A percentile compares a stretch with the other conserved stretches of the same genome.
phyloP scores from a whole-genome alignment of 2,329 filamentous ascomycete species.

The Triangularia verruculosa region DNA sequence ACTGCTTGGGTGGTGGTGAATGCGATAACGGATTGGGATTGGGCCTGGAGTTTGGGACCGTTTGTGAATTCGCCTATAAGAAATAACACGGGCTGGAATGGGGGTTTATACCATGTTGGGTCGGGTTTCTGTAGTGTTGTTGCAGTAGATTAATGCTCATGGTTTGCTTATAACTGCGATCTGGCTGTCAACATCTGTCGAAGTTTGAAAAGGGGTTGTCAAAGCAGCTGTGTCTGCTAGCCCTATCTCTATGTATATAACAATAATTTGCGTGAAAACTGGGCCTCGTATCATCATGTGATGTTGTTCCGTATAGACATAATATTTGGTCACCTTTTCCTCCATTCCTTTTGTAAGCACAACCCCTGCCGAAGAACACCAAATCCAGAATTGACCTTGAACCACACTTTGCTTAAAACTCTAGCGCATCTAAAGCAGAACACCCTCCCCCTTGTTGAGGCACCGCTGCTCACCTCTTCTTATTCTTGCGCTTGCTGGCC shows the following conservation, averaged over 20 bases:
- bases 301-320: not conserved
- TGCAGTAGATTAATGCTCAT: not conserved
- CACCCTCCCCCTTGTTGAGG: not conserved
- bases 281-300: not conserved
- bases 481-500: conserved; percentile 50
- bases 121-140: not conserved
- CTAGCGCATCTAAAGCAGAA: not conserved
- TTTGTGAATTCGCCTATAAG: not conserved
- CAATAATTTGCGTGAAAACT: not conserved
- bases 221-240: not conserved
- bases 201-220: not conserved
- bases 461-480: conserved; percentile 47
- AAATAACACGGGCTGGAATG: not conserved
- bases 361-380: not conserved
- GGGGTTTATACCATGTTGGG: not conserved
- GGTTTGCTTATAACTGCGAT: not conserved
- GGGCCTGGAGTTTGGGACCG: not conserved
- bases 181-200: not conserved
- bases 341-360: not conserved
- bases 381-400: not conserved
- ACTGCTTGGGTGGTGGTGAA: not conserved
- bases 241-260: not conserved
- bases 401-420: not conserved
- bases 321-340: not conserved
- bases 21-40: not conserved